Evolutionary conservation across 257 asterid genomes (phyloP).

Genomic region (Datura wrightii): DNA sequence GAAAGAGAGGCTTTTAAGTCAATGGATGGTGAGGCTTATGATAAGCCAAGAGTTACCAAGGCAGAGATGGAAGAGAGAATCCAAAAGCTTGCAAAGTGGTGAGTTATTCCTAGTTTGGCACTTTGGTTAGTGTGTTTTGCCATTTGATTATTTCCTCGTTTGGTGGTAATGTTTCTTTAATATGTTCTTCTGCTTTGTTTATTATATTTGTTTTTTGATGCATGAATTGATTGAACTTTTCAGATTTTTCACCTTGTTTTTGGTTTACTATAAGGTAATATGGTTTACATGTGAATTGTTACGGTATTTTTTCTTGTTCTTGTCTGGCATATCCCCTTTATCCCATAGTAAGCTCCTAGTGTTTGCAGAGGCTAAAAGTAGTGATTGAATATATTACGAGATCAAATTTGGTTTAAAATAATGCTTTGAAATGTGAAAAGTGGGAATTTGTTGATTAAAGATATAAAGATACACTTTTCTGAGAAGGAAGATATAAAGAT

Average conservation of each 20-base stretch:
- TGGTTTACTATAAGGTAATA: background rate
- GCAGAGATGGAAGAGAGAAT: slow-evolving; percentile 94
- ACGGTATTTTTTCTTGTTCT: background rate
- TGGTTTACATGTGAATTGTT: background rate
- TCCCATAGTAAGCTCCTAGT: background rate
- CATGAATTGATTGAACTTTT: background rate
- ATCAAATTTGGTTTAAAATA: background rate
- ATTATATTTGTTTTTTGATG: background rate
- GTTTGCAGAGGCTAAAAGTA: background rate
- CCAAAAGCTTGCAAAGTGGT: slow-evolving; percentile 89
- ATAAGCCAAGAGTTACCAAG: slow-evolving; percentile 65
- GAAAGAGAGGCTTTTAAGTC: slow-evolving; percentile 84
- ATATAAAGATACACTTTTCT: background rate
- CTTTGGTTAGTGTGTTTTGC: background rate
- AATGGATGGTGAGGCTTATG: slow-evolving; percentile 54
- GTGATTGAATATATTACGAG: background rate
- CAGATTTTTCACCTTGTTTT: slow-evolving; percentile 1
- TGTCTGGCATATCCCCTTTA: background rate
- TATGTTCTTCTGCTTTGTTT: background rate
- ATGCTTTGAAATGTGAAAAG: background rate
- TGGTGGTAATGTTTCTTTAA: background rate
- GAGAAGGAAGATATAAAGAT: background rate
- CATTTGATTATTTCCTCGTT: background rate
- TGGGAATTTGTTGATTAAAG: background rate
- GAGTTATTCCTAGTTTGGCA: slow-evolving; percentile 39